Evolutionary conservation across 495 filamentous ascomycete genomes (phyloP), one percentile per base, ranked within the genome.

Genomic region (Xylaria cubensis): DNA sequence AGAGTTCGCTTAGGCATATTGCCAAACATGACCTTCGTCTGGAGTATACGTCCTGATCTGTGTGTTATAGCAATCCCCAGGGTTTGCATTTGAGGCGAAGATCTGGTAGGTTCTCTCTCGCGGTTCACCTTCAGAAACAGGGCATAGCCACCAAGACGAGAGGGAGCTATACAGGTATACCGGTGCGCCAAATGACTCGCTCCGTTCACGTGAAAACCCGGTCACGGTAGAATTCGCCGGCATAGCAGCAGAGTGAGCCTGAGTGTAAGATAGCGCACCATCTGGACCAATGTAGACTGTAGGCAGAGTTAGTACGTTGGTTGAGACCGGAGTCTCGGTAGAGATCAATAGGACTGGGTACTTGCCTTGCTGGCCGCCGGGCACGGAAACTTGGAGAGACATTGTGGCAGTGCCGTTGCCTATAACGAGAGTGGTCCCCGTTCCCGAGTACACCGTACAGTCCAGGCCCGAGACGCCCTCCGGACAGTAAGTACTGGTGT

Each of bases 281-380:
- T 79, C 77, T 0, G 64, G 58, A 10, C 72, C 77, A 12, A 78
- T 5, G 32, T 79, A 79, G 0, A 78, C 77, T 79, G 7, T 7
- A 21, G n/a, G 32, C 21, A 15, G 24, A 15, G 13, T 50, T 2
- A 55, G 5, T 19, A 70, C 21, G 12, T 5, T 63, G 19, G 36
- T 24, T 17, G n/a, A 24, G n/a, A 0, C 39, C 36, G 26, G 39
- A 17, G 4, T 64, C n/a, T 29, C 61, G 21, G 39, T n/a, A 5
- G n/a, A 15, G 39, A 44, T 64, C 15, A 17, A 12, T 39, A 12
- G 39, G n/a, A 26, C 12, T 41, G 12, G 36, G n/a, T 15, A 17
- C 73, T 69, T 55, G 73, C 77, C 76, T 72, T 76, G 77, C 44
- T 79, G 77, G 4, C 77, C 77, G 9, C 77, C 76, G 32, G 77